Evolutionary conservation across 2,329 filamentous ascomycete genomes (phyloP), one percentile per base, ranked within the genome.

Genomic region (Talaromyces sp.): DNA sequence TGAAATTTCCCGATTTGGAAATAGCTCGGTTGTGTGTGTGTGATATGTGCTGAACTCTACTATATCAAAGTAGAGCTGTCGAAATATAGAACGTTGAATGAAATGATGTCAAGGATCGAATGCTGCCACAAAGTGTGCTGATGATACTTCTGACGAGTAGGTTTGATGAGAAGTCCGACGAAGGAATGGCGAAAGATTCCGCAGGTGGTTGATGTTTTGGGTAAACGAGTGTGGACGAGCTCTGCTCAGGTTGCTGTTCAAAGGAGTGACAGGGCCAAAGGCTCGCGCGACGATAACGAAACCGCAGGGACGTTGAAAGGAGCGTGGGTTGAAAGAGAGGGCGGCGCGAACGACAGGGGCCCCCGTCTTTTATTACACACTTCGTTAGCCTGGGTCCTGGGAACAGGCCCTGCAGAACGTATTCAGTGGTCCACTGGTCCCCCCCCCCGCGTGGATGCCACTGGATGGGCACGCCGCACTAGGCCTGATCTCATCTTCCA

Each of bases 181-280:
- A 41, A 46, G 14, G 21, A 26, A 55, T 10, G 8, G 29, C 31
- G 53, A 55, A 46, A 14, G 29, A n/a, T 55, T 29, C 27, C 26
- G 35, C 27, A 46, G 46, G 31, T 27, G 24, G 41, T 46, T 38
- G 51, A 52, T 17, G 35, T 52, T 27, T 14, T 35, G 27, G 56
- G 10, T 32, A 55, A 50, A 9, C 21, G 55, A 61, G 56, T 27
- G 59, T 58, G 51, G 51, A 27, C 48, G 59, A 61, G 55, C 59
- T 58, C 59, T 38, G 59, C 55, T 61, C 59, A 38, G 32, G 11
- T 32, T 48, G 31, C 26, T 52, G 11, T 54, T 57, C 32, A 56
- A 61, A 61, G 21, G 59, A 61, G 21, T 58, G 59, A 61, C 59
- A 54, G 56, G 35, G 59, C 59, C 51, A 17, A 27, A 57, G 35